Conservation (phyloP, 331 rosid genomes). For the Cydonia oblonga region DNA sequence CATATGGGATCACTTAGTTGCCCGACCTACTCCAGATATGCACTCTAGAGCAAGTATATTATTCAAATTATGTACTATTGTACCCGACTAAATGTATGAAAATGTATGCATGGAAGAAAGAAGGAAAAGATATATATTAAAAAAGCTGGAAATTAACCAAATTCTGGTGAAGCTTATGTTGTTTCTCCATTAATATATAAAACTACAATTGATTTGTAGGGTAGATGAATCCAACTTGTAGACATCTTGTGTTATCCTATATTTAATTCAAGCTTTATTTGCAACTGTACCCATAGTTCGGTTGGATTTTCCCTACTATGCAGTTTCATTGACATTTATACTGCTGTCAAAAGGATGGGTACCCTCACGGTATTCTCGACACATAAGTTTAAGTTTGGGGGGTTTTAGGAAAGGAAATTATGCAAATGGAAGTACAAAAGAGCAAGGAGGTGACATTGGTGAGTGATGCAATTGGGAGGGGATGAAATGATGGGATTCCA, state of each 20-base stretch:
- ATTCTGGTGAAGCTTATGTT: neutral
- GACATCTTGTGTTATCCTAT: neutral
- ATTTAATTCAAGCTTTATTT: neutral
- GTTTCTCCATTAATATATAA: neutral
- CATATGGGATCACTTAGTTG: neutral
- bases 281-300: neutral
- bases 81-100: neutral
- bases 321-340: neutral
- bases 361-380: neutral
- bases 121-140: neutral
- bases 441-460: neutral
- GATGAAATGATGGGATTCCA: neutral
- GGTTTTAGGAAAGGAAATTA: neutral
- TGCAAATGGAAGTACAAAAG: neutral
- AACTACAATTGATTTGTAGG: neutral
- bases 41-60: neutral
- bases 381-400: neutral
- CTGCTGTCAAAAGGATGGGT: neutral
- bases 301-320: neutral
- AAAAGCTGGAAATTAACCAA: neutral
- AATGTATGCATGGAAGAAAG: neutral
- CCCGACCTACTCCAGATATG: neutral
- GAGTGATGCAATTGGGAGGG: neutral
- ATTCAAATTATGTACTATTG: neutral
- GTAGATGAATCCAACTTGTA: neutral